Percentiles rank a stretch among this genome's conserved stretches.
These are phyloP conservation scores for Neurospora cerealis DNA, from an alignment of 495 filamentous ascomycete species.

Conservation along the genomic window DNA sequence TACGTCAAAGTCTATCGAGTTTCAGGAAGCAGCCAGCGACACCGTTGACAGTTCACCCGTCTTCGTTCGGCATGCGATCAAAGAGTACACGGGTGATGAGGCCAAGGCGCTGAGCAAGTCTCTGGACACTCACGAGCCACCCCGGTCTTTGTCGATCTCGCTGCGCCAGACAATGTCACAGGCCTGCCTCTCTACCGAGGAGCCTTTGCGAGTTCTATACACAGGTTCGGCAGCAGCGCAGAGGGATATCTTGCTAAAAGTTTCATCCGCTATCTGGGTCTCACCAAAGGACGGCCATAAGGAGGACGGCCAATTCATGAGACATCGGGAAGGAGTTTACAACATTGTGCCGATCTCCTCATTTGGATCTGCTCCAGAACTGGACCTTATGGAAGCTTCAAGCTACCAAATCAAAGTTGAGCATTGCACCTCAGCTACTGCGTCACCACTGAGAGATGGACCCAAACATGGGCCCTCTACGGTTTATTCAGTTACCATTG, in stretches of 20 bases:
- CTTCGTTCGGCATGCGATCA: conserved; percentile 54
- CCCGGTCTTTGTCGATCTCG: conserved; percentile 41
- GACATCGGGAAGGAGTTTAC: conserved; percentile 34
- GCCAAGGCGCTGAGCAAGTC: conserved; percentile 36
- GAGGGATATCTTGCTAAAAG: conserved; percentile 64
- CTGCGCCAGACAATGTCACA: conserved; percentile 66
- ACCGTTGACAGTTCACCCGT: conserved; percentile 33
- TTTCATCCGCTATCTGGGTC: conserved; percentile 52
- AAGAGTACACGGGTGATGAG: conserved; percentile 44
- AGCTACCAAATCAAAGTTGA: conserved; percentile 64
- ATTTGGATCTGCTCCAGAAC: conserved; percentile 59
- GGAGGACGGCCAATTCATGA: conserved; percentile 11
- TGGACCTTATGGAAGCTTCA: conserved; percentile 61
- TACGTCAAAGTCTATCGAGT: conserved; percentile 41
- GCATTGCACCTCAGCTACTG: conserved; percentile 49
- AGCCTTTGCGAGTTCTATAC: conserved; percentile 62
- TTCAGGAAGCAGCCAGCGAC: conserved; percentile 44
- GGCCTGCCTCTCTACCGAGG: conserved; percentile 48
- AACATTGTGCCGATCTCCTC: conserved; percentile 67
- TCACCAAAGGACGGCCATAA: conserved; percentile 20
- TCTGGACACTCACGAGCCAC: conserved; percentile 21
- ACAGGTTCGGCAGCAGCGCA: conserved; percentile 52
- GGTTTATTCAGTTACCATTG: conserved; percentile 43
- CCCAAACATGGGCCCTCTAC: background rate
- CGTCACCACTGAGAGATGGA: background rate